Base-by-base conservation (phyloP, 352 stramenopile species). In the Phytophthora sp. region DNA sequence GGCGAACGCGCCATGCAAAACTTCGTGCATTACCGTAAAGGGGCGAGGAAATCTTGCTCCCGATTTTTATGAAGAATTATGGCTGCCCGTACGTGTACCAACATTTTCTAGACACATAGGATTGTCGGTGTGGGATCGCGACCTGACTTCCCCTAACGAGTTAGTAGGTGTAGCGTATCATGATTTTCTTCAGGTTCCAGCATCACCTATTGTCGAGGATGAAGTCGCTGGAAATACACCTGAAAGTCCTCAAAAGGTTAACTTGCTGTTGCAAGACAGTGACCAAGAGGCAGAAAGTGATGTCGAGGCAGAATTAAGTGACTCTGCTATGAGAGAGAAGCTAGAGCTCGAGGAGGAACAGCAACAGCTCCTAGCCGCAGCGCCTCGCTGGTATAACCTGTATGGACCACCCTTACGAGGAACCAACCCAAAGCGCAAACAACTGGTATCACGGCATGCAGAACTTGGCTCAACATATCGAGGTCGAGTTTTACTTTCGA, bases 31-130 rank as follows among this genome's bases (percentile, higher is more conserved):
- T 0, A 92, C 79, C 0, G 75, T 91, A 23, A 91, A 91, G 68
- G 85, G 82, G 2, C 45, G 46, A 5, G 51, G 64, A 1, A 74
- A 81, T 21, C 62, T 94, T 8, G 28, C 76, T 8, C 76, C 80
- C 0, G 82, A 86, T 39, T 91, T 94, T 41, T 64, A 88, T 6
- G 87, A 96, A 43, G 83, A 96, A 54, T 34, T 97, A 6, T 97
- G 90, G 90, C 77, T 97, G 13, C 90, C 90, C 2, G 87, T 96
- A 21, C 74, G 88, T 17, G 49, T 81, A 7, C 89, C 87, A 4
- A 95, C 84, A 10, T 75, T 96, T 11, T 90, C 75, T 18, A 69
- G 84, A 4, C 69, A 81, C 30, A 91, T 97, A n/a, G 58, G 59
- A 0, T 63, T 97, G 5, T 93, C 81, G 0, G 44, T 97, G 1